Evolutionary conservation across 192 early-diverging fungal species (phyloP), one percentile per base, ranked within the genome.

Genomic region (Neocallimastix lanati): DNA sequence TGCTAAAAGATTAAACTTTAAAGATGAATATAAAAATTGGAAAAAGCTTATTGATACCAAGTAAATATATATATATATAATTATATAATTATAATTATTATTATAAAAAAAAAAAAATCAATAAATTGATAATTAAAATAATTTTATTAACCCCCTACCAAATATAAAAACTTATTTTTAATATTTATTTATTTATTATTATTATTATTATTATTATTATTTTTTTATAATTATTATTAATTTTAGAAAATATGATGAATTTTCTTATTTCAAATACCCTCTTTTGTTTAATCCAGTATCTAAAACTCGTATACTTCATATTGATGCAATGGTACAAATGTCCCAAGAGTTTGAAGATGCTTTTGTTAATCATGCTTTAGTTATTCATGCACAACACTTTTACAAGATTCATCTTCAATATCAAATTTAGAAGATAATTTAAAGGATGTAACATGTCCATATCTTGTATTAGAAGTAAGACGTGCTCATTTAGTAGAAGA

Each of bases 271-370:
- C 79, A 88, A 86, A 77, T 93, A 91, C 80, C 89, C 91, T 12
- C 92, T 93, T 78, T 83, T 94, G 28, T 83, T 80, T 78, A 86
- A 91, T 29, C 91, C 92, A 13, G 85, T 88, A 0, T 83, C 89
- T 28, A 93, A 93, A 79, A 87, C 88, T 15, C 88, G 92, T 28
- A 91, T 93, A 79, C 80, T 93, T 28, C 87, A 91, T 78, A 88
- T 93, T 76, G 92, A 93, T 81, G 88, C 92, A 3, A 90, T 94
- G 88, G 85, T 90, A 28, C 90, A 92, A 81, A 93, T 93, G 93
- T 89, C 88, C 2, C 85, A 86, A 5, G 89, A 92, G 80, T 93
- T 92, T 78, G 93, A 94, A 85, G 93, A 93, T 78, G 93, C 93
- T 0, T 93, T 91, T 78, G 93, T 93, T 1, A 90, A 93, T 50